A percentile compares a stretch with the other conserved stretches of the same genome.
Evolutionary conservation across 257 asterid species (phyloP).

Genomic region (Solanum sejunctum): DNA sequence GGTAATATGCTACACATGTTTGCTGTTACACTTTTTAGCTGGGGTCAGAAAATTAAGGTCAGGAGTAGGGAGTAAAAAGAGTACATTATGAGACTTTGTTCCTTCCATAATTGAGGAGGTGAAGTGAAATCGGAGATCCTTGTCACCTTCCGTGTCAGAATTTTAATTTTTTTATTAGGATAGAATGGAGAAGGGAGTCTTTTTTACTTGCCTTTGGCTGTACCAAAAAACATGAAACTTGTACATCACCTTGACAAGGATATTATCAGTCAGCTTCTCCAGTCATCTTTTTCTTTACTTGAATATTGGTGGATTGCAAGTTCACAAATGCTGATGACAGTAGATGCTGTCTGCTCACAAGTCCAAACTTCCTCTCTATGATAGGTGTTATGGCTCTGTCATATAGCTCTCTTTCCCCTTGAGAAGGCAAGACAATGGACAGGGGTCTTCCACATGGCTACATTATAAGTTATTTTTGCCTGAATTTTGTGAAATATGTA

Average conservation of each 20-base stretch:
- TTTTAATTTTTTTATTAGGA: not conserved
- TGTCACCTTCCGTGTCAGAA: not conserved
- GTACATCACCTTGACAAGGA: not conserved
- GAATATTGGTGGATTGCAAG: not conserved
- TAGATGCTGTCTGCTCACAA: not conserved
- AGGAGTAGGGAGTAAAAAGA: not conserved
- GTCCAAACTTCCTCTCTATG: not conserved
- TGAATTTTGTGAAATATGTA: not conserved
- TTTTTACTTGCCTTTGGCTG: not conserved
- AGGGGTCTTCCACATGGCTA: not conserved
- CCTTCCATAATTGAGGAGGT: not conserved
- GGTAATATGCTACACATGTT: not conserved
- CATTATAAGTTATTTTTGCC: not conserved
- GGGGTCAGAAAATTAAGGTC: not conserved
- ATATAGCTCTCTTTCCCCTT: not conserved
- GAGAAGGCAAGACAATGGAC: not conserved
- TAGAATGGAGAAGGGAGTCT: not conserved
- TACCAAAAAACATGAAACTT: not conserved
- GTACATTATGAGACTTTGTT: not conserved
- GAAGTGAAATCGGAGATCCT: not conserved
- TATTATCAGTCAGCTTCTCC: not conserved
- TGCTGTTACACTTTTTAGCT: not conserved
- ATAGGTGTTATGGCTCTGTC: not conserved
- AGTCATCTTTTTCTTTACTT: not conserved
- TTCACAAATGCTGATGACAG: not conserved